These are phyloP conservation scores for Citeromyces matritensis DNA, from an alignment of 805 yeast genomes.

Conservation along the genomic window DNA sequence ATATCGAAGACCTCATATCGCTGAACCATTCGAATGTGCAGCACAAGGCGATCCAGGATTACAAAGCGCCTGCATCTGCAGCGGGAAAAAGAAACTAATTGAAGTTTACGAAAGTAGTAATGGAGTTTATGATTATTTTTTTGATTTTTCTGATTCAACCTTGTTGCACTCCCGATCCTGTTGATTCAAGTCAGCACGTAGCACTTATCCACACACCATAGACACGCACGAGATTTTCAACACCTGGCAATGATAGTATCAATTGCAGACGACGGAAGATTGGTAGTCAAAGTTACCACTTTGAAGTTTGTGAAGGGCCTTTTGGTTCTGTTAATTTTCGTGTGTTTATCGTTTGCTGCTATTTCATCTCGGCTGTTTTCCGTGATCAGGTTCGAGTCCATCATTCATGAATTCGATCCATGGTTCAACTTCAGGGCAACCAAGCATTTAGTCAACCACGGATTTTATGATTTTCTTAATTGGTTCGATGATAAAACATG, in stretches of 20 bases:
- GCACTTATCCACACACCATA: too few relatives aligned
- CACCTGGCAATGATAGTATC: background rate
- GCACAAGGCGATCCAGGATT: too few relatives aligned
- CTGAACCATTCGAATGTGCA: too few relatives aligned
- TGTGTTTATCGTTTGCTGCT: conserved; percentile 81
- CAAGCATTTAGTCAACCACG: conserved; percentile 71
- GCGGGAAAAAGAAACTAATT: too few relatives aligned
- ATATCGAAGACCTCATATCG: too few relatives aligned
- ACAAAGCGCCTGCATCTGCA: too few relatives aligned
- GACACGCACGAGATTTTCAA: too few relatives aligned
- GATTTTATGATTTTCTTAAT: conserved; percentile 82
- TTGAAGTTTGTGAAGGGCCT: conserved; percentile 17
- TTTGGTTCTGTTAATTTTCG: conserved; percentile 52
- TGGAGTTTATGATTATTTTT: too few relatives aligned
- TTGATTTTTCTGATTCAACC: too few relatives aligned
- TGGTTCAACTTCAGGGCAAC: conserved; percentile 97
- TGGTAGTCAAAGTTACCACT: conserved; percentile 8
- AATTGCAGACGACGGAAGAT: conserved; percentile 10
- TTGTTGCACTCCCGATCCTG: too few relatives aligned
- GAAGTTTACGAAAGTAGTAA: too few relatives aligned
- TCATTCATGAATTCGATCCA: conserved; percentile 95
- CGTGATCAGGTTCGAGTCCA: conserved; percentile 91
- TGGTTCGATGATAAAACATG: conserved; percentile 99
- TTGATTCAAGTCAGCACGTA: too few relatives aligned
- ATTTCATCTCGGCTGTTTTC: conserved; percentile 85